Conservation (phyloP, 2,329 filamentous ascomycete genomes). For the Aspergillus costaricaensis region DNA sequence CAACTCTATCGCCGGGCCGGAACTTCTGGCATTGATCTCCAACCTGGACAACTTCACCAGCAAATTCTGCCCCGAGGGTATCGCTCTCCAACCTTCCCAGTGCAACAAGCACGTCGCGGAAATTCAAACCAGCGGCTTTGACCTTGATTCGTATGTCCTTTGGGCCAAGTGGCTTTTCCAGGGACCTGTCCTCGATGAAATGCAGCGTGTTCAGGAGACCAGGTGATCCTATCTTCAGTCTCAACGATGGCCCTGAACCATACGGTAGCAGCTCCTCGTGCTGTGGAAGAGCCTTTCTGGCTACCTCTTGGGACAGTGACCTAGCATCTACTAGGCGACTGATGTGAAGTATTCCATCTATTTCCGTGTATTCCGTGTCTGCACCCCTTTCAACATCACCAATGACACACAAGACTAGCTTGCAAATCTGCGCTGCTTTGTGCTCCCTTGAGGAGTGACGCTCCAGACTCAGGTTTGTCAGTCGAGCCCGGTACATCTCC, state of each 20-base stretch:
- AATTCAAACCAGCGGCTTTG: slow-evolving; percentile 28
- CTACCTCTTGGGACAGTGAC: slow-evolving; percentile 5
- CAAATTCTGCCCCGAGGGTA: neutral
- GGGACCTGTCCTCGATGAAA: slow-evolving; percentile 18
- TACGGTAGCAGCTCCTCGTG: neutral
- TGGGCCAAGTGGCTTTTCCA: neutral
- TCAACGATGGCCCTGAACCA: slow-evolving; percentile 8
- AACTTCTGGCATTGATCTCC: neutral
- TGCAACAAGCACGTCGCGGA: slow-evolving; percentile 19
- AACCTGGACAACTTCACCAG: slow-evolving; percentile 1
- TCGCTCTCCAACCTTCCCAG: neutral
- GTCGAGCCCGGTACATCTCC: slow-evolving; percentile 7
- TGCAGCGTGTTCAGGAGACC: slow-evolving; percentile 24
- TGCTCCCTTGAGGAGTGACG: neutral
- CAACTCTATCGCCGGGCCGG: slow-evolving; percentile 28
- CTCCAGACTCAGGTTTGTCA: slow-evolving; percentile 10
- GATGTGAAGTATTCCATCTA: slow-evolving; percentile 12
- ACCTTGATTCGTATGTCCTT: slow-evolving; percentile 28
- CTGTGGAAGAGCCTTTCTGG: neutral
- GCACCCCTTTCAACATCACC: neutral
- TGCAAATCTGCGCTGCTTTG: slow-evolving; percentile 5
- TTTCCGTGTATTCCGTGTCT: slow-evolving; percentile 15
- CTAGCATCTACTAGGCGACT: slow-evolving; percentile 8
- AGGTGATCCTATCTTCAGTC: slow-evolving; percentile 18
- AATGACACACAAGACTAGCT: neutral